Evolutionary conservation across 192 early-diverging fungal species (phyloP), one percentile per base, ranked within the genome.

Genomic region (Endogone sp.): DNA sequence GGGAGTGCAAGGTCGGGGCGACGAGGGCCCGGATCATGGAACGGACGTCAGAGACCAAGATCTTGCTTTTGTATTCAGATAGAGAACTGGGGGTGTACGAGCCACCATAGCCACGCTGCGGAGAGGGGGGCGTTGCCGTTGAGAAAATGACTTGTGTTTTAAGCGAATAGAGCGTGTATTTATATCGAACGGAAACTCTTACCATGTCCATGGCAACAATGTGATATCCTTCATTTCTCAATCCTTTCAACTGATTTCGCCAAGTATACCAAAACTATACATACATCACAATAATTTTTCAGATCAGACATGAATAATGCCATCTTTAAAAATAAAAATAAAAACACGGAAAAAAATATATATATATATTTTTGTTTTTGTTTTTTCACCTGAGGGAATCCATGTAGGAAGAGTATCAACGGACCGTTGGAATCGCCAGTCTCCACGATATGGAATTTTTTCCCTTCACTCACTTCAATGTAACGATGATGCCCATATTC

Each of bases 321-420:
- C n/a, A n/a, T n/a, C n/a, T n/a, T n/a, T n/a, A n/a, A n/a, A n/a
- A n/a, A n/a, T n/a, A n/a, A n/a, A n/a, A n/a, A n/a, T n/a, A n/a
- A n/a, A n/a, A n/a, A n/a, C n/a, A n/a, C n/a, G n/a, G n/a, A n/a
- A n/a, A n/a, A n/a, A n/a, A n/a, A n/a, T n/a, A n/a, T n/a, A n/a
- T n/a, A n/a, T n/a, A n/a, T n/a, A n/a, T n/a, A n/a, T n/a, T n/a
- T n/a, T n/a, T n/a, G n/a, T n/a, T n/a, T n/a, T n/a, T n/a, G n/a
- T n/a, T n/a, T n/a, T n/a, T n/a, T n/a, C n/a, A 72, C 71, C 65
- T 72, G 57, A n/a, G 71, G 71, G 29, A 72, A 72, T 1, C 71
- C 71, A 61, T 72, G 71, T 6, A 72, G 23, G 29, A 72, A 72
- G 8, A 72, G 44, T 10, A 72, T 28, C 11, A 72, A 60, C 4